Evolutionary conservation across 2,329 filamentous ascomycete genomes (phyloP), one percentile per base, ranked within the genome.

Genomic region (Neodidymelliopsis sp.): DNA sequence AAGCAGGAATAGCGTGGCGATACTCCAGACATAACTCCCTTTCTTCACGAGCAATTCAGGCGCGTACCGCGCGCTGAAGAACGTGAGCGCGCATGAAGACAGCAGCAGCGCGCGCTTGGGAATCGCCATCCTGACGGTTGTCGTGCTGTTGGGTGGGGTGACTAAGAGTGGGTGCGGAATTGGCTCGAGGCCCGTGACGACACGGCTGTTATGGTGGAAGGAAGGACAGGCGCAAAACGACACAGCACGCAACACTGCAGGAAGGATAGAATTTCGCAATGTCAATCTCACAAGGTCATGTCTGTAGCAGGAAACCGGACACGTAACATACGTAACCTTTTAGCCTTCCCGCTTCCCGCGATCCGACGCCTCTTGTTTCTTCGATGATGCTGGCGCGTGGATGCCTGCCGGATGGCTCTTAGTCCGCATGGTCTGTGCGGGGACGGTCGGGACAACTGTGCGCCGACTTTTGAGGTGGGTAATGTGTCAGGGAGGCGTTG

Each of bases 1-100:
- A 1, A 74, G 16, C 7, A 71, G 24, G 53, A 76, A 80, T 2
- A 81, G 48, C n/a, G 72, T 60, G 0, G 70, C 6, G 3, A 73
- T 69, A 6, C 77, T 79, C 38, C 70, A 70, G 4, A 75, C 30
- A 27, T 73, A 73, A 6, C 68, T 67, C 5, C 41, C 36, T 12
- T 57, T 30, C 18, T 66, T 68, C 8, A 75, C 13, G 4, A 62
- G 50, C 27, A 69, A 61, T 4, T 60, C 47, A n/a, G 72, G 65
- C 12, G 67, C 65, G 51, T 71, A 73, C 24, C 66, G 67, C 15
- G 54, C 59, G 6, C 68, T 56, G 34, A 72, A 56, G 36, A 74
- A 64, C 1, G 65, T 59, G 15, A 67, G 50, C 5, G 60, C 57
- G 7, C 51, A 53, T 2, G 68, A 56, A 1, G 56, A 53, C n/a